phyloP scores from a whole-genome alignment of 805 yeast genomes.

The Spathaspora girioi region DNA sequence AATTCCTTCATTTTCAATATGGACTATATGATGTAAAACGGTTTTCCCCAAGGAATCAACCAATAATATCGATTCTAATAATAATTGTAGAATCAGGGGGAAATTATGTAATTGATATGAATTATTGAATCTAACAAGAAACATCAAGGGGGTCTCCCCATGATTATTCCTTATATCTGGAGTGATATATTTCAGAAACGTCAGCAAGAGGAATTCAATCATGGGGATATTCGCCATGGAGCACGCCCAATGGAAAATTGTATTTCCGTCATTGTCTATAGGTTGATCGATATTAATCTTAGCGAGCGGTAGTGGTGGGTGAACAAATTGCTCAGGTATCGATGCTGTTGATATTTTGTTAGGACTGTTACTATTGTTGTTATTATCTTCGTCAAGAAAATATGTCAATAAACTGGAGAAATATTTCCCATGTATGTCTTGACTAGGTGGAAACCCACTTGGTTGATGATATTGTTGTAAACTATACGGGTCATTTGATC shows the following conservation, averaged over 20 bases:
- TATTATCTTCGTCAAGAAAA: slow-evolving; percentile 44
- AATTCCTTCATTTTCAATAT: slow-evolving; percentile 4
- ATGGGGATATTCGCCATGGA: slow-evolving; percentile 76
- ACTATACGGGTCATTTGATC: neutral
- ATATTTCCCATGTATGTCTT: slow-evolving; percentile 32
- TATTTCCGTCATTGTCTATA: slow-evolving; percentile 89
- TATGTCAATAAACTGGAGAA: slow-evolving; percentile 45
- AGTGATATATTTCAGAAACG: slow-evolving; percentile 59
- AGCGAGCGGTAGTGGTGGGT: slow-evolving; percentile 52
- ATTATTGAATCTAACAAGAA: slow-evolving; percentile 38
- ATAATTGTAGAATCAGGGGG: slow-evolving; percentile 28
- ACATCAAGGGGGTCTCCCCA: slow-evolving; percentile 82
- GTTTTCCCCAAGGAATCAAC: slow-evolving; percentile 39
- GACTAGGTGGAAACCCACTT: slow-evolving; percentile 9
- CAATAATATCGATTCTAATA: slow-evolving; percentile 32
- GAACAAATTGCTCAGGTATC: slow-evolving; percentile 38
- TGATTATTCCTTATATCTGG: slow-evolving; percentile 69
- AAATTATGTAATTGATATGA: slow-evolving; percentile 36
- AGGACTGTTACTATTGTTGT: slow-evolving; percentile 15
- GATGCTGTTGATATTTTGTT: slow-evolving; percentile 9
- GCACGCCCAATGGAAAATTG: slow-evolving; percentile 94
- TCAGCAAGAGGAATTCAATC: slow-evolving; percentile 56
- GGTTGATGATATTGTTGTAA: slow-evolving; percentile 35
- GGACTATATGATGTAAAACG: slow-evolving; percentile 39
- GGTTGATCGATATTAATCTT: slow-evolving; percentile 76